Evolutionary conservation across 306 rosid species (phyloP), one percentile per base, ranked within the genome.

Genomic region (Cicer yamashitae): DNA sequence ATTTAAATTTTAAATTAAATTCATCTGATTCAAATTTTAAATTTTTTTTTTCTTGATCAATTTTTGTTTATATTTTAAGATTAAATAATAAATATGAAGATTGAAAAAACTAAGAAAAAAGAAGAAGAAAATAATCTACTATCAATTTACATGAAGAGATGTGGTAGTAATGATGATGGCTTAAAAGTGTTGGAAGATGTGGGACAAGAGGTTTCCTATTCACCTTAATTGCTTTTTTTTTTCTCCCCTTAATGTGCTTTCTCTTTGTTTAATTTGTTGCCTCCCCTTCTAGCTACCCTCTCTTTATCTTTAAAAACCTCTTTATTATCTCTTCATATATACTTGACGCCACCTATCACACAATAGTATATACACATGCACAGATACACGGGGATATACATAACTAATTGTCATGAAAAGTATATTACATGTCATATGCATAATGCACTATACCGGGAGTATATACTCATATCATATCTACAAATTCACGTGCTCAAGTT

Each of bases 151-250:
- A 54, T 17, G 59, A 13, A 69, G 52, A 75, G 61, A 82, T 59
- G 84, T 52, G 82, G 58, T 6, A 43, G 80, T 78, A 81, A 90
- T 90, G 89, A 86, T 88, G 76, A 83, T 80, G 79, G 14, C 69
- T 82, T 70, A 72, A 81, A 81, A 77, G 78, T 67, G 75, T 51
- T 72, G 66, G 79, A 20, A 74, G 53, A 75, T 53, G 93, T 85
- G 91, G 93, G 93, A 62, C 93, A 78, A 48, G 11, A 14, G 64
- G 15, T 41, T 60, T 25, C 54, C 34, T 34, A 38, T 73, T 73
- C 39, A 65, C 65, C 71, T 63, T 30, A 30, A 30, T 30, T 79
- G 71, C 87, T 76, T 71, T 75, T 76, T 67, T 75, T 70, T 71
- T 17, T 44, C 70, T 81, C n/a, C 7, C 13, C 67, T 52, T 37